phyloP scores from a whole-genome alignment of 192 early-diverging fungal species.

The Geranomyces michiganensis region DNA sequence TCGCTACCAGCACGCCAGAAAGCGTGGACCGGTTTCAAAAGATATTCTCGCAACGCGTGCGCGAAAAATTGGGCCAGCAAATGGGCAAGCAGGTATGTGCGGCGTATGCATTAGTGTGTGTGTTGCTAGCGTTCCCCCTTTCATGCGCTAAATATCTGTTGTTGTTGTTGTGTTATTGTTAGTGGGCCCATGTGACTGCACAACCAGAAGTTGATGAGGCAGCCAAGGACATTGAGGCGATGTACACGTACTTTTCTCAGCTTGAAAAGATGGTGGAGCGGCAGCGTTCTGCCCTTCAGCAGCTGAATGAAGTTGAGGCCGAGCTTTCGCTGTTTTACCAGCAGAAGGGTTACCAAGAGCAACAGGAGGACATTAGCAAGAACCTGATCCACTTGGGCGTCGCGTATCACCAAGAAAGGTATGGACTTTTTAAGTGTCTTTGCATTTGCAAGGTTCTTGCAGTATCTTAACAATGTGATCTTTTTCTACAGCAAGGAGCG shows the following conservation, averaged over 20 bases:
- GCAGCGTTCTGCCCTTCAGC: constrained; percentile 41
- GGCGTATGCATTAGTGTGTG: too few relatives aligned
- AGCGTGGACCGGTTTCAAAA: constrained; percentile 48
- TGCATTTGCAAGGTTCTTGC: neutral
- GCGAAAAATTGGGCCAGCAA: constrained; percentile 47
- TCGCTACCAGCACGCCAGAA: constrained; percentile 50
- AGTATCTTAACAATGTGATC: neutral
- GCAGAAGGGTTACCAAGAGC: constrained; percentile 57
- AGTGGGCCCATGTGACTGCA: constrained; percentile 51
- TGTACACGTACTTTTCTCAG: constrained; percentile 48
- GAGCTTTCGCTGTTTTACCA: constrained; percentile 56
- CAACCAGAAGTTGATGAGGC: constrained; percentile 63
- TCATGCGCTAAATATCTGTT: too few relatives aligned
- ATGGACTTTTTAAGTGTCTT: too few relatives aligned
- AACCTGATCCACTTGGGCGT: constrained; percentile 41
- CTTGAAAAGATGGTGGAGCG: constrained; percentile 45
- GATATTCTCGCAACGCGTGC: constrained; percentile 53
- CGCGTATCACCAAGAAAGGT: constrained; percentile 36
- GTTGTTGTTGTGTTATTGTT: neutral
- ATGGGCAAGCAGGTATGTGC: constrained; percentile 23
- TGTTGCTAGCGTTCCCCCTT: too few relatives aligned
- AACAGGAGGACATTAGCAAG: constrained; percentile 48
- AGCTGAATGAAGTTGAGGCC: constrained; percentile 52
- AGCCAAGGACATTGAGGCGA: constrained; percentile 44
- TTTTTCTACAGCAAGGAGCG: constrained; percentile 41